phyloP scores from a whole-genome alignment of 208 protist genomes.

The Acanthamoeba sp. region DNA sequence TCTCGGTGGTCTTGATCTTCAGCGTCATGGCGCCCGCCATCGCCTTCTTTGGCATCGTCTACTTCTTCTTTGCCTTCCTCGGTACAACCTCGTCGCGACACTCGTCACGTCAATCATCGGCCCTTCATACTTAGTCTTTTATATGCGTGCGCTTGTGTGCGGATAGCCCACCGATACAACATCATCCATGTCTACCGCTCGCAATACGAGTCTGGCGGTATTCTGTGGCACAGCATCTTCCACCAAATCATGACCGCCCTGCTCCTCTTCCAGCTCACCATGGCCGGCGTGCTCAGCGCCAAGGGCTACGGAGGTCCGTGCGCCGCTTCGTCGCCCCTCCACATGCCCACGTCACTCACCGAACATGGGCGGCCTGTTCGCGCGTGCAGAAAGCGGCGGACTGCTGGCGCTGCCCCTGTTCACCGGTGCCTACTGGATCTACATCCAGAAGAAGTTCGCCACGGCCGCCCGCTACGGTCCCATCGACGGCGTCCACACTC shows the following conservation, averaged over 20 bases:
- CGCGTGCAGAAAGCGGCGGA: not conserved
- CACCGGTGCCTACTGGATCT: not conserved
- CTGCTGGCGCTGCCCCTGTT: not conserved
- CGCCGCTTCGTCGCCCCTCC: not conserved
- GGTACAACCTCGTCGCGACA: not conserved
- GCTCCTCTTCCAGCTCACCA: slow-evolving; percentile 61
- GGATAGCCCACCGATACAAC: slow-evolving; percentile 54
- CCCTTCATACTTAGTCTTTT: not conserved
- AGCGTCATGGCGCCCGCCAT: slow-evolving; percentile 55
- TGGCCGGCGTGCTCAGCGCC: slow-evolving; percentile 46
- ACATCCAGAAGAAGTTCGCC: not conserved
- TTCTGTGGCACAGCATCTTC: slow-evolving; percentile 33
- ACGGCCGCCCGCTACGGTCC: slow-evolving; percentile 9
- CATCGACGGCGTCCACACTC: not conserved
- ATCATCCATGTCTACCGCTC: slow-evolving; percentile 57
- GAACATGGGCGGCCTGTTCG: not conserved
- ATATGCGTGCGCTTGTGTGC: not conserved
- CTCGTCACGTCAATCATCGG: too few species aligned
- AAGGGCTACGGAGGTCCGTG: slow-evolving; percentile 42
- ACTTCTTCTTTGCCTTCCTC: slow-evolving; percentile 43
- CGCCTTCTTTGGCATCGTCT: slow-evolving; percentile 57
- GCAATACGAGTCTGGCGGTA: slow-evolving; percentile 27
- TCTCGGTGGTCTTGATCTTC: slow-evolving; percentile 48
- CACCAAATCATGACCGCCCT: slow-evolving; percentile 47
- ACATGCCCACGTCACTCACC: not conserved